phyloP scores from a whole-genome alignment of 2,329 filamentous ascomycete genomes.

The Fusarium incarnatum region DNA sequence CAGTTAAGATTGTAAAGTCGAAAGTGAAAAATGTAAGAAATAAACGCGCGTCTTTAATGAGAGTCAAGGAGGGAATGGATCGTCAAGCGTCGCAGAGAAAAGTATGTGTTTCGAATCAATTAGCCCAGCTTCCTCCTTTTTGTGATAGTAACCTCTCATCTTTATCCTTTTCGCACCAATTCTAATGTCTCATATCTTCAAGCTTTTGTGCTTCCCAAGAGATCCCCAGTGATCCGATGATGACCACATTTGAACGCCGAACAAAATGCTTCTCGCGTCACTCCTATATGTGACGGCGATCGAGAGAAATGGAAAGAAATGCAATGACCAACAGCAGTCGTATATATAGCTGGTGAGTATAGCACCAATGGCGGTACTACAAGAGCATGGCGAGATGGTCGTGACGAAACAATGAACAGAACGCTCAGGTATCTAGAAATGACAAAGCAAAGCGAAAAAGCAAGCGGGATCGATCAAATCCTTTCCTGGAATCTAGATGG shows the following conservation, averaged over 20 bases:
- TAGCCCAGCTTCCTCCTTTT: slow-evolving; percentile 31
- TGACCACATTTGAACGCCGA: slow-evolving; percentile 46
- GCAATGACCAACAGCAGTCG: slow-evolving; percentile 20
- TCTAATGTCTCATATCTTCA: slow-evolving; percentile 28
- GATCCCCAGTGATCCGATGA: slow-evolving; percentile 37
- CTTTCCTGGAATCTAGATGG: slow-evolving; percentile 48
- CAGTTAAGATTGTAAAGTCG: slow-evolving; percentile 33
- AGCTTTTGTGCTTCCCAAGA: slow-evolving; percentile 37
- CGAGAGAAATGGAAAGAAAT: slow-evolving; percentile 21
- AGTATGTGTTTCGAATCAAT: slow-evolving; percentile 23
- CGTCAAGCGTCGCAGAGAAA: slow-evolving; percentile 35
- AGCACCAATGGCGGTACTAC: slow-evolving; percentile 10
- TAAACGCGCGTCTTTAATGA: slow-evolving; percentile 30
- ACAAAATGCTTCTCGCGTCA: slow-evolving; percentile 42
- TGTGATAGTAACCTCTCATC: slow-evolving; percentile 10
- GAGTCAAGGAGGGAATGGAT: slow-evolving; percentile 40
- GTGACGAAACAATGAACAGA: slow-evolving; percentile 44
- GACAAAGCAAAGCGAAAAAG: slow-evolving; percentile 18
- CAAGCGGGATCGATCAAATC: slow-evolving; percentile 35
- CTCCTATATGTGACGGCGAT: slow-evolving; percentile 21
- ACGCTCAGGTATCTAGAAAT: slow-evolving; percentile 43
- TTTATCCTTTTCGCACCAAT: slow-evolving; percentile 25
- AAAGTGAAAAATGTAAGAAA: slow-evolving; percentile 20
- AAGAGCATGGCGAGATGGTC: slow-evolving; percentile 24
- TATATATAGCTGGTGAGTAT: slow-evolving; percentile 20